Conservation (phyloP, 2,329 filamentous ascomycete genomes). For the Cercospora berteroae region DNA sequence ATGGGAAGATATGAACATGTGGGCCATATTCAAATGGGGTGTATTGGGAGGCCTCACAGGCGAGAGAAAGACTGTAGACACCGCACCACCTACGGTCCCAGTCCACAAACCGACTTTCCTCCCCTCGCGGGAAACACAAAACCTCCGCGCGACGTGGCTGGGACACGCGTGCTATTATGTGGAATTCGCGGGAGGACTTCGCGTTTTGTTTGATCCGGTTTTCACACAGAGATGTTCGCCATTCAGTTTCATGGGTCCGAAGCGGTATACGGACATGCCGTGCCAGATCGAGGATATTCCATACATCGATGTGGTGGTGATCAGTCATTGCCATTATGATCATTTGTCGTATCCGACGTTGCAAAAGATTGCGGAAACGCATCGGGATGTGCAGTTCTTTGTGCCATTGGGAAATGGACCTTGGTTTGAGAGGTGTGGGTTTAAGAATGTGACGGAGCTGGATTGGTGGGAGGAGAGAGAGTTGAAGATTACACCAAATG, state of each 20-base stretch:
- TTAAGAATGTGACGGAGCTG: conserved; percentile 77
- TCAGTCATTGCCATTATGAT: conserved; percentile 88
- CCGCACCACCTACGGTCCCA: conserved; percentile 63
- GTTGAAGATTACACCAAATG: conserved; percentile 57
- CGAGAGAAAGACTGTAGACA: conserved; percentile 56
- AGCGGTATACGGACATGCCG: conserved; percentile 73
- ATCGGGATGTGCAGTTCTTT: conserved; percentile 83
- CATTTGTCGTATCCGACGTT: conserved; percentile 79
- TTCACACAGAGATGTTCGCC: conserved; percentile 87
- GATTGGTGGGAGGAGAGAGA: conserved; percentile 93
- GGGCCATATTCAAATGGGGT: conserved; percentile 41
- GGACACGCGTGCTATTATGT: conserved; percentile 93
- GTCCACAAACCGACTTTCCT: conserved; percentile 68
- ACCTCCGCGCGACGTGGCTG: conserved; percentile 85
- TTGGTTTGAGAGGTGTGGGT: conserved; percentile 73
- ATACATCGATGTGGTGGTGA: conserved; percentile 68
- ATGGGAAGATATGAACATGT: conserved; percentile 43
- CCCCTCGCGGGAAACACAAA: conserved; percentile 54
- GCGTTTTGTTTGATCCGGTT: conserved; percentile 90
- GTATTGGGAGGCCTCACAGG: conserved; percentile 50
- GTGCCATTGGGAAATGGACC: conserved; percentile 77
- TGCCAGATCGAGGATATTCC: conserved; percentile 78
- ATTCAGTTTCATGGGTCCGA: conserved; percentile 66
- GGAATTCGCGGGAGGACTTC: conserved; percentile 81
- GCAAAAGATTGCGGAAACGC: conserved; percentile 64